phyloP scores from a whole-genome alignment of 1,139 yeast species.

The Hansenula anomala region DNA sequence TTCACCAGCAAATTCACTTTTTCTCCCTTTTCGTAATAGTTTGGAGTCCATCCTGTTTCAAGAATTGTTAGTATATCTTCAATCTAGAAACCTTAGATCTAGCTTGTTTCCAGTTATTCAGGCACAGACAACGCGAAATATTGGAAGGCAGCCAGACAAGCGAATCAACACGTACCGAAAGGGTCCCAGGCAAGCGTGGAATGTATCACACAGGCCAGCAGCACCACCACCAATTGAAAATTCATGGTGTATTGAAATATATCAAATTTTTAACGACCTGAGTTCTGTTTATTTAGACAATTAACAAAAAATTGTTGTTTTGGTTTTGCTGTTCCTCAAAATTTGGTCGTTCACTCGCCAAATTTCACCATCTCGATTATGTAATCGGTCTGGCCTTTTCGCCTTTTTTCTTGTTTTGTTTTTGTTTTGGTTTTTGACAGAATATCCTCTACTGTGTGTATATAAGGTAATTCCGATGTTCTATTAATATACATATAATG shows the following conservation, averaged over 20 bases:
- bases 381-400: neutral
- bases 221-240: neutral
- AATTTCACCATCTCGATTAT: neutral
- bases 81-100: no score
- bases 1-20: conserved; percentile 68
- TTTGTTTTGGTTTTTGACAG: neutral
- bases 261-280: no score
- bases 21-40: conserved; percentile 42
- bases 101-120: conserved; percentile 2
- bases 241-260: neutral
- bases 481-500: no score
- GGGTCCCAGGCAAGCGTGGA: conserved; percentile 1
- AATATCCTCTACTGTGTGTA: no score
- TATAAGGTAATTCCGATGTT: no score
- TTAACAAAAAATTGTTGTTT: neutral
- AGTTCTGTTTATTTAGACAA: no score
- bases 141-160: neutral
- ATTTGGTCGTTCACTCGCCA: neutral
- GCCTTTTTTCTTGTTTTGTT: neutral
- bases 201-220: neutral
- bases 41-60: conserved; percentile 27
- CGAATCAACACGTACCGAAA: neutral
- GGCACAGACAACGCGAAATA: neutral
- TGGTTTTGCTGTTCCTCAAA: no score
- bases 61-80: conserved; percentile 5